Evolutionary conservation across 371 early-diverging fungal genomes (phyloP), one percentile per base, ranked within the genome.

Genomic region (Mortierella sp.): DNA sequence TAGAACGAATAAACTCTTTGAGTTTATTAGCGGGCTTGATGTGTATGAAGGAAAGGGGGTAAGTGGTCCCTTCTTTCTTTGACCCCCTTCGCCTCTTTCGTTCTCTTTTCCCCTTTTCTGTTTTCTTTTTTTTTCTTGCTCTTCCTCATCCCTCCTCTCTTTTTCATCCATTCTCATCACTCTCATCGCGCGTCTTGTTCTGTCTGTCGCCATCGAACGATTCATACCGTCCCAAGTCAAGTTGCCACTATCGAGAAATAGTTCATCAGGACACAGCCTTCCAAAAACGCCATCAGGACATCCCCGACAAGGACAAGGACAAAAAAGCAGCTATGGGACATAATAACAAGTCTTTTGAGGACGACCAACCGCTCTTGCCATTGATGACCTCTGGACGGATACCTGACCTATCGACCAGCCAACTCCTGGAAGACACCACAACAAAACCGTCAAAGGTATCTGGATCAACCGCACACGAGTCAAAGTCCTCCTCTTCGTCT

Each of bases 361-460:
- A 81, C 45, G 77, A 81, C 53, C 74, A 81, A 45, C 77, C 82
- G 31, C 48, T 81, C 19, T 22, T 81, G 44, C 74, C 74, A 4
- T 50, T 81, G 71, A 71, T 44, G 58, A 65, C 55, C 37, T 55
- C 50, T 39, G 64, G 50, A 37, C 50, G 39, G 61, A 34, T 37
- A 37, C 37, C 61, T 9, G 37, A 61, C 22, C 37, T 39, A 34
- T 61, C 61, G 19, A 19, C 40, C 26, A 52, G 37, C 39, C 68
- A 40, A 40, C 47, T 39, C 68, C 34, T 7, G 5, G 50, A n/a
- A 31, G 39, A 24, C 26, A 68, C 26, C 50, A 50, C 40, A 4
- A 37, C 31, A 39, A 77, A 70, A 63, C 39, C 67, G 19, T 48
- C 71, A 19, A 81, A 74, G 22, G 66, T 74, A 1, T 81, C 82